phyloP scores from a whole-genome alignment of 208 protist genomes.

The Leptomonas pyrrhocoris region DNA sequence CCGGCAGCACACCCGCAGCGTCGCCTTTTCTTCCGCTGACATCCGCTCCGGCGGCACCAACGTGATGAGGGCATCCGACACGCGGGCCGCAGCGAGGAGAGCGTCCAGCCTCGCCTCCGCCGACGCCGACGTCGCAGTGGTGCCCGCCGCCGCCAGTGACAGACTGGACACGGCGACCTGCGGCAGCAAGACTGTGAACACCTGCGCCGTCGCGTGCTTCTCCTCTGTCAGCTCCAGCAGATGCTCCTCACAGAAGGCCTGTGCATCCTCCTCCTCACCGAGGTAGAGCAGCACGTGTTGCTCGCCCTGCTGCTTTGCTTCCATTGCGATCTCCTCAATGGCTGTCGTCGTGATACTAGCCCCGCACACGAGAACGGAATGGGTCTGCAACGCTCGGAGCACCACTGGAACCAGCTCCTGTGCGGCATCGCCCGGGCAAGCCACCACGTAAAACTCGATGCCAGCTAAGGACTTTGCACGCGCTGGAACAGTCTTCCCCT shows the following conservation, averaged over 20 bases:
- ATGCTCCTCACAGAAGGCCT: constrained; percentile 48
- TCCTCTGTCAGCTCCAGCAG: constrained; percentile 44
- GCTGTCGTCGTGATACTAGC: constrained; percentile 20
- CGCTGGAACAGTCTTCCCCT: neutral
- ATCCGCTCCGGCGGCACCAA: constrained; percentile 29
- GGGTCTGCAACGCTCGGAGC: constrained; percentile 17
- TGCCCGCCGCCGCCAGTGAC: neutral
- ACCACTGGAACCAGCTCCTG: constrained; percentile 19
- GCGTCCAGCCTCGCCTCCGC: constrained; percentile 20
- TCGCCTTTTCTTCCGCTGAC: constrained; percentile 21
- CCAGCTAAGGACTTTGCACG: constrained; percentile 30
- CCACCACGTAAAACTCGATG: constrained; percentile 47
- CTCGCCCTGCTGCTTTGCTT: constrained; percentile 15
- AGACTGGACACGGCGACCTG: constrained; percentile 23
- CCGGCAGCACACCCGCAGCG: constrained; percentile 35
- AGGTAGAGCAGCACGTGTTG: constrained; percentile 27
- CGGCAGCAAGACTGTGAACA: constrained; percentile 51
- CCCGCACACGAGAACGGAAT: constrained; percentile 23
- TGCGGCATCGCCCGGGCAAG: constrained; percentile 40
- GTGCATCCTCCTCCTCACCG: constrained; percentile 29
- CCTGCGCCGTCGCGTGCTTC: constrained; percentile 36
- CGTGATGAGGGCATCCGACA: constrained; percentile 53
- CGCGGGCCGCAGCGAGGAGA: constrained; percentile 38
- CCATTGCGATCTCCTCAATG: constrained; percentile 12
- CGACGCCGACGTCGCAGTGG: neutral